Evolutionary conservation across 768 basidiomycete species (phyloP), one percentile per base, ranked within the genome.

Genomic region (Lactarius hatsudake): DNA sequence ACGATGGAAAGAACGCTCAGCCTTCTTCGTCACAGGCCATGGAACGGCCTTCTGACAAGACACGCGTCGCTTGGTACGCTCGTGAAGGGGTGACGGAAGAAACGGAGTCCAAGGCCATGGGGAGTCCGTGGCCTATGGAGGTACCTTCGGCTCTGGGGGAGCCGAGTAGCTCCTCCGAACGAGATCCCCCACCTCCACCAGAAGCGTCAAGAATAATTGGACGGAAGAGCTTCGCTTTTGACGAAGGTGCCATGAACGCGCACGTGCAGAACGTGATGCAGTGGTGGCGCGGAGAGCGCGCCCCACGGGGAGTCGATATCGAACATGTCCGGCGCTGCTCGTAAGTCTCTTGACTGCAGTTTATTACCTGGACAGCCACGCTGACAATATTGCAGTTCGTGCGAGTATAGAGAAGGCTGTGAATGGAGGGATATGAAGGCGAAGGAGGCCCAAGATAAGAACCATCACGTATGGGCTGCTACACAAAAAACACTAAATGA

Each of bases 261-360:
- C 81, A 89, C 69, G 76, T 95, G 28, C 70, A 72, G 1, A 80
- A 81, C 61, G 79, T 88, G 0, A 75, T 94, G 2, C 75, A 81
- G 59, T 95, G 90, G 86, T 96, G 94, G 94, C 77, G 82, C 65
- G 91, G 93, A 1, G 71, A 80, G 61, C 81, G 94, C 48, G 78
- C 81, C 36, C 86, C 94, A 0, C 75, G 76, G n/a, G 94, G 94
- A 1, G 94, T 95, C 0, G 80, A 81, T 2, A 36, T 88, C 26
- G 77, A 82, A 54, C 80, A 89, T 60, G 78, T 87, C 3, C 72
- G 80, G 63, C 81, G 93, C 59, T 94, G 93, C 81, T 78, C 78
- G 86, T 93, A 75, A 78, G 88, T 82, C 20, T 51, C 53, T 67
- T 23, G n/a, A 42, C 61, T 7, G 7, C 64, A 26, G 59, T 26